phyloP scores from a whole-genome alignment of 2,329 filamentous ascomycete species.

The Fusarium continuum region DNA sequence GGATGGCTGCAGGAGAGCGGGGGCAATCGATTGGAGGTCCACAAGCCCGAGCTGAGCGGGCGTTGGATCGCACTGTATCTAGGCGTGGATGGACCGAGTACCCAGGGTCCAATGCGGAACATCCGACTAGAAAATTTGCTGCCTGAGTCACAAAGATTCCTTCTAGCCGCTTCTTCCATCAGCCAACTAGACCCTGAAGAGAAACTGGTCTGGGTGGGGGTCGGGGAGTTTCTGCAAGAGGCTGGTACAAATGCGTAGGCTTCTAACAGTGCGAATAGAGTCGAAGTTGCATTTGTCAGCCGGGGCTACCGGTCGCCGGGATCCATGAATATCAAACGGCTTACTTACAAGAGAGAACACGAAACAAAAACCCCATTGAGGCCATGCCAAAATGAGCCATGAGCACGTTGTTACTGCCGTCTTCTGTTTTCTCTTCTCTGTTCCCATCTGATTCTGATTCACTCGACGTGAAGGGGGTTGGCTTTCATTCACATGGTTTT shows the following conservation, averaged over 20 bases:
- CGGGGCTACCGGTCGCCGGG: conserved; percentile 21
- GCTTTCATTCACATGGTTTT: neutral
- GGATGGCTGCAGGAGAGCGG: conserved; percentile 17
- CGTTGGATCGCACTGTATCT: conserved; percentile 20
- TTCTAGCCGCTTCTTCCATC: conserved; percentile 45
- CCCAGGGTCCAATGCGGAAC: conserved; percentile 14
- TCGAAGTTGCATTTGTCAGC: conserved; percentile 42
- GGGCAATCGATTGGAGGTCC: neutral
- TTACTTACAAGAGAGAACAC: conserved; percentile 20
- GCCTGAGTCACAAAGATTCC: conserved; percentile 49
- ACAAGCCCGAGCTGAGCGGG: conserved; percentile 7
- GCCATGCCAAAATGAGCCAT: conserved; percentile 27
- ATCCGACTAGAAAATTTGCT: conserved; percentile 38
- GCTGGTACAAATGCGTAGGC: conserved; percentile 6
- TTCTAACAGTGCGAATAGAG: conserved; percentile 31
- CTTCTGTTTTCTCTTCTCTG: neutral
- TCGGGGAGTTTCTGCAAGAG: conserved; percentile 10
- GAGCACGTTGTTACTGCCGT: neutral
- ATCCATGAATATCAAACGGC: conserved; percentile 11
- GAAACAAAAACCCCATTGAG: conserved; percentile 27
- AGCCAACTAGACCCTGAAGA: conserved; percentile 15
- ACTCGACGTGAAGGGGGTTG: neutral
- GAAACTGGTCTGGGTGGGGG: conserved; percentile 21
- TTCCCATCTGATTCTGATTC: conserved; percentile 23
- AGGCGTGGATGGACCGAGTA: neutral